Percentiles rank a stretch among this genome's conserved stretches.
Evolutionary conservation across 1,284 basidiomycete species (phyloP).

Genomic region (Violaceomyces palustris): DNA sequence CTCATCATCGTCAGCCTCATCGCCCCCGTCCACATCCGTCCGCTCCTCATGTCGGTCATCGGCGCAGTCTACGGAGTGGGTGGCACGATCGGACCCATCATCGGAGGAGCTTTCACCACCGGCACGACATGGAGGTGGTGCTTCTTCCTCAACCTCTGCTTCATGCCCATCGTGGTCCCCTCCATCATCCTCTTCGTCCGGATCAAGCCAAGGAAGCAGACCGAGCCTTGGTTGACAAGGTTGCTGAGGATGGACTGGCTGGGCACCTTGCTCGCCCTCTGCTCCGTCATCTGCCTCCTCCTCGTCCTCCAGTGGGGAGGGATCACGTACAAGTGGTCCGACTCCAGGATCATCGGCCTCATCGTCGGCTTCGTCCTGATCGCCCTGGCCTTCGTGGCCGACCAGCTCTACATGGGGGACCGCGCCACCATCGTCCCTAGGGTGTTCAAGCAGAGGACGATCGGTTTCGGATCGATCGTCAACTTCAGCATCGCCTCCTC

Average conservation of each 20-base stretch:
- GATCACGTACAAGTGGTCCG: constrained; percentile 40
- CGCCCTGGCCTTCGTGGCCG: constrained; percentile 20
- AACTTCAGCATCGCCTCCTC: constrained; percentile 27
- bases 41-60: constrained; percentile 16
- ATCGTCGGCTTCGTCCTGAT: constrained; percentile 39
- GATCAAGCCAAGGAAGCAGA: constrained; percentile 3
- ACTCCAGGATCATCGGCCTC: constrained; percentile 37
- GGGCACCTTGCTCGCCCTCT: constrained; percentile 41
- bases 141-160: constrained; percentile 34
- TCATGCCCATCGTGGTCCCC: constrained; percentile 22
- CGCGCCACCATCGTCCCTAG: constrained; percentile 46
- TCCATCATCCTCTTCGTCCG: constrained; percentile 26
- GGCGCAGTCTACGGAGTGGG: constrained; percentile 34
- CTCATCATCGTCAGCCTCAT: constrained; percentile 32
- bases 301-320: constrained; percentile 43
- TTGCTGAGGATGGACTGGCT: constrained; percentile 44
- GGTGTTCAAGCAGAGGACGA: constrained; percentile 32
- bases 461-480: constrained; percentile 30
- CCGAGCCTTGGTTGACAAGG: constrained; percentile 4
- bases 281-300: constrained; percentile 45
- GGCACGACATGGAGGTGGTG: constrained; percentile 45
- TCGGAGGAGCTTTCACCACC: constrained; percentile 32
- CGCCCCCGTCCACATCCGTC: constrained; percentile 12
- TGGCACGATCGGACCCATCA: constrained; percentile 18
- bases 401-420: constrained; percentile 42